A percentile compares a stretch with the other conserved stretches of the same genome.
phyloP scores from a whole-genome alignment of 192 early-diverging fungal species.

The Backusella tuberculispora region DNA sequence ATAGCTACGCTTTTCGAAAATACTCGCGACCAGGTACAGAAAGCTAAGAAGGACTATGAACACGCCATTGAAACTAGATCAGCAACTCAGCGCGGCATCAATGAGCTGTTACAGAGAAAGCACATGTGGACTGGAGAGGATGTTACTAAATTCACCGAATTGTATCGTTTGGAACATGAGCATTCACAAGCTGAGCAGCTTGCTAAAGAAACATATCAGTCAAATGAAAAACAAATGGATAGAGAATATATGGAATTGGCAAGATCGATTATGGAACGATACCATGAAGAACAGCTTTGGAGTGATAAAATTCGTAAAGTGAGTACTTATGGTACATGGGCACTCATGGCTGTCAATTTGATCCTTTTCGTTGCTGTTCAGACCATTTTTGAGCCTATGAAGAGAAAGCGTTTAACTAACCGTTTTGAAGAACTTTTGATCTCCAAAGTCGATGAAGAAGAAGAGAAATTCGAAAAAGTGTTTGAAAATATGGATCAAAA shows the following conservation, averaged over 20 bases:
- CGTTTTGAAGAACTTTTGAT: constrained; percentile 67
- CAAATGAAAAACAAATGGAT: constrained; percentile 67
- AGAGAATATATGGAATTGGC: constrained; percentile 64
- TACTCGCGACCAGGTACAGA: constrained; percentile 50
- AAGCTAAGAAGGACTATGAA: constrained; percentile 59
- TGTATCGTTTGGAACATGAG: constrained; percentile 73
- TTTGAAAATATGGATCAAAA: constrained; percentile 41
- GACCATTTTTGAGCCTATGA: constrained; percentile 73
- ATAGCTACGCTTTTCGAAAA: constrained; percentile 47
- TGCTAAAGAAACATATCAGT: constrained; percentile 52
- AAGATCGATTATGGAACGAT: constrained; percentile 71
- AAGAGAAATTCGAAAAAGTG: constrained; percentile 38
- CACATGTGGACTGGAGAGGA: constrained; percentile 75
- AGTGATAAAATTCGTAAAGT: constrained; percentile 84
- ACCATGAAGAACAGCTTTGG: constrained; percentile 87
- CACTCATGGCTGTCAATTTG: constrained; percentile 68
- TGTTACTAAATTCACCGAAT: constrained; percentile 73
- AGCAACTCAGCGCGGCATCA: constrained; percentile 74
- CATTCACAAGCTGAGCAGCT: constrained; percentile 55
- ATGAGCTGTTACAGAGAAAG: constrained; percentile 77
- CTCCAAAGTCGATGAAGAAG: constrained; percentile 51
- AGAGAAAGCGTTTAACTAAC: constrained; percentile 65
- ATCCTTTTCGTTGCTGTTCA: constrained; percentile 71
- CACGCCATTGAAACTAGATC: constrained; percentile 59
- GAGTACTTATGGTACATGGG: constrained; percentile 77